Percentiles rank a stretch among this genome's conserved stretches.
Evolutionary conservation across 768 basidiomycete genomes (phyloP).

Genomic region (Punctularia strigosozonata): DNA sequence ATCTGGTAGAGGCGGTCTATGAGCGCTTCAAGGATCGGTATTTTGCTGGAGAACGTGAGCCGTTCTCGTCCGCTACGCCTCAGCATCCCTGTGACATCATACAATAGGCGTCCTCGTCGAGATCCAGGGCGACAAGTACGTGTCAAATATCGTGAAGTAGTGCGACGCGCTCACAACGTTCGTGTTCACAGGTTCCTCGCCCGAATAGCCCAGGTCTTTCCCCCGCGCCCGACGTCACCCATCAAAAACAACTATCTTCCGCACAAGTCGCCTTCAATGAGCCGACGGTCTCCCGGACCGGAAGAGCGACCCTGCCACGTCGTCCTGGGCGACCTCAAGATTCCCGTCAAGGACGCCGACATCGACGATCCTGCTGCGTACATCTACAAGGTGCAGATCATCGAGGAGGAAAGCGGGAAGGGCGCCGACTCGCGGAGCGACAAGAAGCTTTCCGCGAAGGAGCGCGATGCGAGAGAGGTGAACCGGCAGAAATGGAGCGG

Average conservation of each 20-base stretch:
- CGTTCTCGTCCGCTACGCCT: slow-evolving; percentile 6
- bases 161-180: not conserved
- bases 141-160: slow-evolving; percentile 1
- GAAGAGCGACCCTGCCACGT: slow-evolving; percentile 45
- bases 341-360: slow-evolving; percentile 58
- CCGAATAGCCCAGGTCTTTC: slow-evolving; percentile 66
- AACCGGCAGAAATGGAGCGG: slow-evolving; percentile 56
- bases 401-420: slow-evolving; percentile 62
- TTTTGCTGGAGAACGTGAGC: slow-evolving; percentile 83
- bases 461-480: slow-evolving; percentile 30
- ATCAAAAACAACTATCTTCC: slow-evolving; percentile 3
- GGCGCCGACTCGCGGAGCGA: slow-evolving; percentile 55
- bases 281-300: slow-evolving; percentile 20
- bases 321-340: slow-evolving; percentile 70
- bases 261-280: slow-evolving; percentile 7
- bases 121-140: slow-evolving; percentile 75
- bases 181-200: slow-evolving; percentile 59
- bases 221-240: slow-evolving; percentile 25
- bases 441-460: slow-evolving; percentile 43
- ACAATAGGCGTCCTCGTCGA: slow-evolving; percentile 74
- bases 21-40: slow-evolving; percentile 96
- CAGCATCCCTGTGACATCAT: slow-evolving; percentile 5
- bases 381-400: slow-evolving; percentile 78
- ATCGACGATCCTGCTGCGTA: slow-evolving; percentile 76
- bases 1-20: slow-evolving; percentile 87